A percentile compares a stretch with the other conserved stretches of the same genome.
These are phyloP conservation scores for Hordeum marinum DNA, from an alignment of 176 grass and related monocot species.

Conservation along the genomic window DNA sequence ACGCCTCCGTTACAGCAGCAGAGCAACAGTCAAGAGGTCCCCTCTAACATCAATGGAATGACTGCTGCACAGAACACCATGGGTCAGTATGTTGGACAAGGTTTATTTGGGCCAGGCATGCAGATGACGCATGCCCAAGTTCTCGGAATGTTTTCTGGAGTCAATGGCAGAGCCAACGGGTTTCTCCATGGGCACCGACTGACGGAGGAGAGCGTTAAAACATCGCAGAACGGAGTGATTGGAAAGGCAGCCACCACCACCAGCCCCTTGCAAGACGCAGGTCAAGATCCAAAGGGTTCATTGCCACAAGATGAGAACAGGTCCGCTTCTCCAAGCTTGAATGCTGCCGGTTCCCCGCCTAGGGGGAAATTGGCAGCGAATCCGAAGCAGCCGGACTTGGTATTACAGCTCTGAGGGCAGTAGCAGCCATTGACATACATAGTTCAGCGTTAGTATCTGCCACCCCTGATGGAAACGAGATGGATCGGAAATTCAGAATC, in stretches of 20 bases:
- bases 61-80: background rate
- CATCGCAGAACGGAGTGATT: slow-evolving; percentile 28
- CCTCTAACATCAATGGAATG: slow-evolving; percentile 35
- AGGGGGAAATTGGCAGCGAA: slow-evolving; percentile 33
- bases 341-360: slow-evolving; percentile 18
- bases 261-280: slow-evolving; percentile 13
- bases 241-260: background rate
- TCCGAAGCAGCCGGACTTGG: slow-evolving; percentile 48
- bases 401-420: slow-evolving; percentile 54
- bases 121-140: slow-evolving; percentile 49
- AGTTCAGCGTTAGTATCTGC: slow-evolving; percentile 12
- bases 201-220: background rate
- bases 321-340: slow-evolving; percentile 30
- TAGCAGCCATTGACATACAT: slow-evolving; percentile 37
- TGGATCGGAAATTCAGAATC: background rate
- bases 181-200: slow-evolving; percentile 31
- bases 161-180: slow-evolving; percentile 43
- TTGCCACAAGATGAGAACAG: background rate
- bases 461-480: slow-evolving; percentile 8
- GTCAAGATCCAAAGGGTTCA: slow-evolving; percentile 2
- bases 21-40: slow-evolving; percentile 14
- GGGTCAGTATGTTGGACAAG: slow-evolving; percentile 24
- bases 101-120: slow-evolving; percentile 38
- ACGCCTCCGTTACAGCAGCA: slow-evolving; percentile 20
- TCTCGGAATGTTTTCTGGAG: slow-evolving; percentile 38